Base-by-base conservation (phyloP, 495 filamentous ascomycete species). In the Neurospora sublineolata region DNA sequence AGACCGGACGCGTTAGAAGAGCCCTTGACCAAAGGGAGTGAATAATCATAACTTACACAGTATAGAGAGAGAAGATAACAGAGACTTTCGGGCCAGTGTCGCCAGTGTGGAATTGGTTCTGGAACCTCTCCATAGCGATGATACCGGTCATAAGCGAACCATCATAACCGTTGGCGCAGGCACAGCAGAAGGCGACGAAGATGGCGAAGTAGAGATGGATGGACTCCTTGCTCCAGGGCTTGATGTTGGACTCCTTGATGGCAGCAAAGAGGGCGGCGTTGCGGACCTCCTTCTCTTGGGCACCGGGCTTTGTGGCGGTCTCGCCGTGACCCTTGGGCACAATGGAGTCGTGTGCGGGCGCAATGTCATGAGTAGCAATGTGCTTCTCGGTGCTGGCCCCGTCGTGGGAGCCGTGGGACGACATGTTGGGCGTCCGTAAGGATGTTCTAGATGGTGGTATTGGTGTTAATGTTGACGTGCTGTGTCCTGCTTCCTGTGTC, bases 241-340 rank as follows among this genome's bases (percentile, higher is more conserved):
- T 80, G 75, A 89, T 88, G 52, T 86, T 82, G 38, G 85, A 84
- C 74, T 87, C 86, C 67, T 86, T 78, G 72, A 88, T 82, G 39
- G 87, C 86, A 39, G 87, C 86, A 74, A 78, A 89, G 16, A 89
- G 79, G 37, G 87, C 86, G 79, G 87, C 87, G 76, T 87, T 88
- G 76, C 81, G 81, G 40, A 88, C 86, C 37, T 69, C 73, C 77
- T 85, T 87, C 33, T 83, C 81, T 71, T 82, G 82, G 12, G 81
- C 81, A n/a, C 81, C 80, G 18, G 78, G 72, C 4, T 68, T 73
- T 72, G 82, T 81, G 37, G 76, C 80, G 67, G 81, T 80, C 42
- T 77, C 73, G 36, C 80, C 82, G 18, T 79, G 74, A 12, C 78
- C 79, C 33, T 79, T 77, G 70, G 73, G 70, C 8, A 83, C 81